A percentile compares a stretch with the other conserved stretches of the same genome.
Evolutionary conservation across 2,329 filamentous ascomycete genomes (phyloP).

Genomic region (Fusarium concolor): DNA sequence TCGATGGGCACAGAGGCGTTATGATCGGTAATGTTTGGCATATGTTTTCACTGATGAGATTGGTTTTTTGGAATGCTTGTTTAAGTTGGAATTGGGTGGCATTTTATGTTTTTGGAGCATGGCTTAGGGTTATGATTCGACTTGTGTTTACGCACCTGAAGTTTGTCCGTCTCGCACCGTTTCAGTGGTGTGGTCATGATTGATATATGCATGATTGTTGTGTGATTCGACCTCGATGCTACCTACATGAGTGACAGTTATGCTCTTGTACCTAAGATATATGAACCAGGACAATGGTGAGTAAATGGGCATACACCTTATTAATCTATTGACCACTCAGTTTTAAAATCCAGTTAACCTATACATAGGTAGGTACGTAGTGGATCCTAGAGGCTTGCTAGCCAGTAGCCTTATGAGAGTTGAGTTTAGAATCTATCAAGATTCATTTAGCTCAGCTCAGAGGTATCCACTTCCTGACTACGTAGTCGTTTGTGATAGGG

Average conservation of each 20-base stretch:
- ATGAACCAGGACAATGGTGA: not conserved
- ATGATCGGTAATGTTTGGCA: constrained; percentile 15
- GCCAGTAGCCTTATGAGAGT: not conserved
- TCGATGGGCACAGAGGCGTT: constrained; percentile 39
- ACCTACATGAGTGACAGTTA: not conserved
- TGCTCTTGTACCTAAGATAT: not conserved
- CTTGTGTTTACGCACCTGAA: constrained; percentile 20
- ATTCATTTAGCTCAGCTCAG: constrained; percentile 4
- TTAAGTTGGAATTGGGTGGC: constrained; percentile 37
- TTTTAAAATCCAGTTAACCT: not conserved
- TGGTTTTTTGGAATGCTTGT: constrained; percentile 21
- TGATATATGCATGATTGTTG: constrained; percentile 5
- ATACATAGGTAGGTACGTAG: not conserved
- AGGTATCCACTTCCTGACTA: not conserved
- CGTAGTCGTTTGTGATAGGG: not conserved
- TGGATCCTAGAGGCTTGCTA: not conserved
- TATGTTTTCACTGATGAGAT: constrained; percentile 27
- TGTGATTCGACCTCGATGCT: not conserved
- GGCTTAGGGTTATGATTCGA: constrained; percentile 38
- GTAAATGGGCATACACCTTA: not conserved
- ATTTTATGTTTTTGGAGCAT: constrained; percentile 36
- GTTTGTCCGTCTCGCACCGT: constrained; percentile 2
- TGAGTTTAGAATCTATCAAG: not conserved
- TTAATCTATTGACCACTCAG: not conserved
- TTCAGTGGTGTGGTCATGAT: constrained; percentile 3